A percentile compares a stretch with the other conserved stretches of the same genome.
Conservation (phyloP, 2,329 filamentous ascomycete species). For the Aspergillus sp. region DNA sequence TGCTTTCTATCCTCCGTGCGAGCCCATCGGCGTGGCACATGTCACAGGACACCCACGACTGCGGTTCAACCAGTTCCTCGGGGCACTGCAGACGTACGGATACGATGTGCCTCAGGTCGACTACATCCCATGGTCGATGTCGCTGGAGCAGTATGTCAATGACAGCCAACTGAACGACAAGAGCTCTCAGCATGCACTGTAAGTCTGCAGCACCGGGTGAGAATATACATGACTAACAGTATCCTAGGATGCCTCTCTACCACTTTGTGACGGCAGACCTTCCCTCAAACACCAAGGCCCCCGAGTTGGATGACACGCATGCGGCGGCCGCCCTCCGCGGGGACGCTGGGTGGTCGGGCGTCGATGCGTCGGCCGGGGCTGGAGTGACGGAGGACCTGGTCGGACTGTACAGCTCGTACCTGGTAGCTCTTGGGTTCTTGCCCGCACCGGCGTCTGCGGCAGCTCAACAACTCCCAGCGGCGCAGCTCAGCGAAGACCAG, state of each 20-base stretch:
- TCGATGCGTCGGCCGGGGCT: conserved; percentile 47
- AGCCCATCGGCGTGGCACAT: conserved; percentile 56
- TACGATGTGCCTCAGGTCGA: conserved; percentile 58
- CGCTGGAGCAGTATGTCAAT: conserved; percentile 59
- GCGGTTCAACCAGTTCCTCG: conserved; percentile 68
- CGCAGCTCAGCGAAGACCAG: conserved; percentile 38
- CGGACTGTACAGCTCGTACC: conserved; percentile 55
- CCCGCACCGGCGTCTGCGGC: conserved; percentile 16
- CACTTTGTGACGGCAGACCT: conserved; percentile 63
- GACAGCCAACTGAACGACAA: conserved; percentile 46
- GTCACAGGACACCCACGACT: conserved; percentile 72
- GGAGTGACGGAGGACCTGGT: conserved; percentile 53
- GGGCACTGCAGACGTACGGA: conserved; percentile 60
- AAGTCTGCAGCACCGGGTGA: conserved; percentile 12
- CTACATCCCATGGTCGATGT: conserved; percentile 60
- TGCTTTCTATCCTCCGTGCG: conserved; percentile 53
- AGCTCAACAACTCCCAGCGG: conserved; percentile 33
- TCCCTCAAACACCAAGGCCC: conserved; percentile 60
- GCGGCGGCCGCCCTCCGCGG: conserved; percentile 54
- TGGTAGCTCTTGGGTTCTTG: conserved; percentile 56
- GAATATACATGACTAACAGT: conserved; percentile 3
- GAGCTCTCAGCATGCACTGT: conserved; percentile 58
- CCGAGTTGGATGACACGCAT: conserved; percentile 65
- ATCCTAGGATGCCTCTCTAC: conserved; percentile 56
- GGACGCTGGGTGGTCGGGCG: conserved; percentile 50